phyloP scores from a whole-genome alignment of 2,329 filamentous ascomycete species.

The Metarhizium humberi region DNA sequence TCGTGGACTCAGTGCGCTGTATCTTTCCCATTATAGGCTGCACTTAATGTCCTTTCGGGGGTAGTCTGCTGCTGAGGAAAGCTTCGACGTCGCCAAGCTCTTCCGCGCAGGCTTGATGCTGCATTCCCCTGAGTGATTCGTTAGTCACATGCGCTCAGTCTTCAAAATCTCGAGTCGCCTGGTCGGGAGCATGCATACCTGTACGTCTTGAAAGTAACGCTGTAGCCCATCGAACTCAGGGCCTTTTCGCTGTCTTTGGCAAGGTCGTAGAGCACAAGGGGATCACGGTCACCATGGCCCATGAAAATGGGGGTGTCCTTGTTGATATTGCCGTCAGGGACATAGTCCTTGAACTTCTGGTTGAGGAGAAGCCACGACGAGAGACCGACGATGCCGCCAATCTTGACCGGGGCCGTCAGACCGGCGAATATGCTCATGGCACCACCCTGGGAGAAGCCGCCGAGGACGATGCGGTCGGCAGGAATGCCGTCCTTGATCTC shows the following conservation, averaged over 20 bases:
- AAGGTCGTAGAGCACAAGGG: constrained; percentile 59
- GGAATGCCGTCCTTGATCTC: constrained; percentile 75
- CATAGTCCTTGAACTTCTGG: constrained; percentile 29
- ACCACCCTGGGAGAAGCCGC: constrained; percentile 76
- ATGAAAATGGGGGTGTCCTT: constrained; percentile 78
- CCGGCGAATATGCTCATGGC: constrained; percentile 76
- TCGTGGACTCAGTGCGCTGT: background rate
- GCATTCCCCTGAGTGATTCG: constrained; percentile 44
- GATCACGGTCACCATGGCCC: constrained; percentile 76
- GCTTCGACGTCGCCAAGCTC: constrained; percentile 77
- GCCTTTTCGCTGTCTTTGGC: constrained; percentile 58
- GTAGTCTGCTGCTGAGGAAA: constrained; percentile 39
- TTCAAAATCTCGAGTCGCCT: background rate
- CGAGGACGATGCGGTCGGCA: constrained; percentile 71
- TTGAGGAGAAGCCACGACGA: constrained; percentile 71
- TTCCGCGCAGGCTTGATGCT: constrained; percentile 64
- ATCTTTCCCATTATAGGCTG: background rate
- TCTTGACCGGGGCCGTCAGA: constrained; percentile 58
- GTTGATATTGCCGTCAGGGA: constrained; percentile 31
- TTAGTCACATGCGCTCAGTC: background rate
- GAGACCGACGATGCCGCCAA: constrained; percentile 76
- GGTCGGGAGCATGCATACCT: constrained; percentile 36
- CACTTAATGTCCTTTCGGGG: constrained; percentile 17
- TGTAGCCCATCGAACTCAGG: constrained; percentile 60
- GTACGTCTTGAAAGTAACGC: constrained; percentile 70